These are phyloP conservation scores for Parmales sp. DNA, from an alignment of 108 stramenopile species.

Conservation along the genomic window DNA sequence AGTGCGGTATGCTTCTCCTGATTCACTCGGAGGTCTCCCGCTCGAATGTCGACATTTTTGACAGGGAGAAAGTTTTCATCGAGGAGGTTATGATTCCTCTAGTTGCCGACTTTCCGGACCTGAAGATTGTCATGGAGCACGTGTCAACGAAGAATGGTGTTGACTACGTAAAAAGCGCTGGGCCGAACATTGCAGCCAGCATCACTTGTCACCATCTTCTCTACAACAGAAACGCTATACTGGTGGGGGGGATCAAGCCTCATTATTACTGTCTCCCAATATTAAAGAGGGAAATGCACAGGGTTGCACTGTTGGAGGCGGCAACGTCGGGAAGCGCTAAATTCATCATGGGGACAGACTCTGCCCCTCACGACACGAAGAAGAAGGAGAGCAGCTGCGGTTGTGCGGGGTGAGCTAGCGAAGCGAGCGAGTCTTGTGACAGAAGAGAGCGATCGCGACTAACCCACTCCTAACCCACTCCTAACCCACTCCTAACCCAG, in stretches of 20 bases:
- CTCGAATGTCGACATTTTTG: conserved; percentile 86
- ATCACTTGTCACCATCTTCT: conserved; percentile 96
- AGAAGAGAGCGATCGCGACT: no score
- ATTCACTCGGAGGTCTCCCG: conserved; percentile 97
- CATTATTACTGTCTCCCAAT: conserved; percentile 98
- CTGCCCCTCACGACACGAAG: conserved; percentile 78
- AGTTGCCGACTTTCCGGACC: conserved; percentile 60
- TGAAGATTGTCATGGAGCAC: conserved; percentile 97
- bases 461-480: no score
- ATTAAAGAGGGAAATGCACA: conserved; percentile 90
- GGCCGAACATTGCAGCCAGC: conserved; percentile 79
- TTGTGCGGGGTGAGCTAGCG: no score
- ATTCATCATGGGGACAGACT: conserved; percentile 97
- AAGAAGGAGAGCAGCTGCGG: conserved; percentile 82
- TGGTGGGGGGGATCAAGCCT: conserved; percentile 80
- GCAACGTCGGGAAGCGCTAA: conserved; percentile 77
- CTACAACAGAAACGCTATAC: conserved; percentile 92
- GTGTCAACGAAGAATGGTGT: conserved; percentile 83
- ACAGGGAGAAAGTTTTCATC: conserved; percentile 88
- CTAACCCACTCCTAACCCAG: no score
- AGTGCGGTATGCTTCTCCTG: conserved; percentile 83
- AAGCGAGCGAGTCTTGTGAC: no score
- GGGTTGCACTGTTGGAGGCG: conserved; percentile 75
- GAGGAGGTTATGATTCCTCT: conserved; percentile 82
- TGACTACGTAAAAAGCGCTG: conserved; percentile 56